These are phyloP conservation scores for Macroventuria anomochaeta DNA, from an alignment of 2,329 filamentous ascomycete species.

Conservation along the genomic window DNA sequence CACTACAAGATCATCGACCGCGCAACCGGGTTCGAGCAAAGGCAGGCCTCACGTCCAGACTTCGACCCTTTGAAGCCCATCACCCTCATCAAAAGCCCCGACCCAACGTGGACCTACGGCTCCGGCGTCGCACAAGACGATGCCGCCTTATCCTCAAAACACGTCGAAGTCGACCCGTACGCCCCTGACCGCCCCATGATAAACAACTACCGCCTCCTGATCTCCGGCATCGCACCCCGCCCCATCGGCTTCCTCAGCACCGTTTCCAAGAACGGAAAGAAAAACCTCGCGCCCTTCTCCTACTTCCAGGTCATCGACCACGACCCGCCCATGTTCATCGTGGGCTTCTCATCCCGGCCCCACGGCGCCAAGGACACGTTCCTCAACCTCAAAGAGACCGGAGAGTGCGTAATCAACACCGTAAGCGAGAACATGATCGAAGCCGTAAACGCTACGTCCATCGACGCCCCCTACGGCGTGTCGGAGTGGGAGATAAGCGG, in stretches of 20 bases:
- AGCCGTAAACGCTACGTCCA: conserved; percentile 76
- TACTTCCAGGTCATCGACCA: conserved; percentile 38
- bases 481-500: conserved; percentile 80
- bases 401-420: conserved; percentile 69
- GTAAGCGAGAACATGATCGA: conserved; percentile 81
- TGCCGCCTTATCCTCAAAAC: background rate
- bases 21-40: conserved; percentile 2
- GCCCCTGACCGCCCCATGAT: conserved; percentile 18
- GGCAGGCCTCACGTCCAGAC: conserved; percentile 11
- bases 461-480: conserved; percentile 76
- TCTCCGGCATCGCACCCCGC: conserved; percentile 22
- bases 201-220: conserved; percentile 27
- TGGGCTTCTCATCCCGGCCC: conserved; percentile 24
- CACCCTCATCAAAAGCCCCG: conserved; percentile 19
- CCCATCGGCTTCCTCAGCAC: conserved; percentile 28
- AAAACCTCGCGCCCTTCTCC: conserved; percentile 37
- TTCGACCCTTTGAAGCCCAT: conserved; percentile 15
- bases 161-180: conserved; percentile 25
- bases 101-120: conserved; percentile 23
- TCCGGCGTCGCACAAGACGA: background rate
- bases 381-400: conserved; percentile 28
- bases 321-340: conserved; percentile 30
- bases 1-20: background rate
- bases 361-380: conserved; percentile 26
- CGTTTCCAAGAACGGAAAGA: conserved; percentile 16